phyloP scores from a whole-genome alignment of 2,329 filamentous ascomycete genomes.

The Fusarium liriodendri region DNA sequence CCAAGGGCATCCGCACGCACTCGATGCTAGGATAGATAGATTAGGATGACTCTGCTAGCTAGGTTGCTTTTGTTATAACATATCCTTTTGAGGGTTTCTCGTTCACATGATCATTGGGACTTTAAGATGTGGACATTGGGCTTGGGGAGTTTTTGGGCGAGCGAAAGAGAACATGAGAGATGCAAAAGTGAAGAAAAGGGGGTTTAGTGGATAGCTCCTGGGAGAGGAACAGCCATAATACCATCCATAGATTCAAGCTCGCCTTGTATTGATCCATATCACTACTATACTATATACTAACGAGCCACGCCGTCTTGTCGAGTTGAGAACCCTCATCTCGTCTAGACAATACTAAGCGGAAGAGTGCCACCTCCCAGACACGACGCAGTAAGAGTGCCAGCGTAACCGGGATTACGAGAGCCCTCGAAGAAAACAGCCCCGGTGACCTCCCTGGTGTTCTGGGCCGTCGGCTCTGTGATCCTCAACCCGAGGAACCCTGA shows the following conservation, averaged over 20 bases:
- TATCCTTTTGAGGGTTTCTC: neutral
- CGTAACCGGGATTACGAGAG: neutral
- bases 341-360: neutral
- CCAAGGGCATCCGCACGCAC: constrained; percentile 65
- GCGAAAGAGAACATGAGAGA: constrained; percentile 36
- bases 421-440: neutral
- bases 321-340: no score
- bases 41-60: neutral
- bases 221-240: constrained; percentile 24
- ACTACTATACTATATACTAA: neutral
- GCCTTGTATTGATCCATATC: constrained; percentile 31
- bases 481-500: neutral
- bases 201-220: neutral
- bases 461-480: neutral
- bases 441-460: neutral
- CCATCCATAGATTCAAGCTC: constrained; percentile 30
- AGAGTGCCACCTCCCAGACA: neutral
- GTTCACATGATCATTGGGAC: constrained; percentile 1
- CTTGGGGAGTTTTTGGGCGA: constrained; percentile 35
- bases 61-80: constrained; percentile 21
- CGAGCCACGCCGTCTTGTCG: neutral
- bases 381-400: neutral
- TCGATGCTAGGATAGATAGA: constrained; percentile 60
- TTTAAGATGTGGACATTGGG: constrained; percentile 25
- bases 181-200: constrained; percentile 11